Base-by-base conservation (phyloP, 2,329 filamentous ascomycete species). In the Trichocomaceae sp. region DNA sequence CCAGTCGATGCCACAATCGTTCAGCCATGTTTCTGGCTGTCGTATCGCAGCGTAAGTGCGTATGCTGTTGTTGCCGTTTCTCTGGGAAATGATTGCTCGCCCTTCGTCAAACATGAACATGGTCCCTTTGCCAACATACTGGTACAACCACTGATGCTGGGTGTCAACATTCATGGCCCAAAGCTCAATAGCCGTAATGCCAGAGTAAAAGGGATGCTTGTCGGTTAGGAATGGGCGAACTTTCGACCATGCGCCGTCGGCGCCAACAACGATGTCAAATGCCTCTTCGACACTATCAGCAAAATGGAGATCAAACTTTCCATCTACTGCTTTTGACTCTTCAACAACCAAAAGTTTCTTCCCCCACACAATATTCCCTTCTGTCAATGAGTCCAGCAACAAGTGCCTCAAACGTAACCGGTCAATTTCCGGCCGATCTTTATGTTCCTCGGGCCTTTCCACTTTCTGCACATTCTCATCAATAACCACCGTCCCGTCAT, bases 381-480 rank as follows among this genome's bases (percentile, higher is more conserved):
- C 5, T 3, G 62, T 59, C 0, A 67, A 15, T 13, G 59, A 60
- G n/a, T 59, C 26, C 20, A 65, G 49, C 37, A 66, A 55, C 9
- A 66, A 57, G 8, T 61, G 47, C 7, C 60, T 58, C 15, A 67
- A 59, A 13, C 50, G 35, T 29, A 44, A n/a, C 2, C 64, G 60
- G 22, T 64, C 61, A 31, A 66, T 67, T 48, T 67, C 64, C 10
- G 64, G 64, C n/a, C 63, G 56, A n/a, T n/a, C n/a, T n/a, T n/a
- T n/a, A n/a, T n/a, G n/a, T n/a, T n/a, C n/a, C n/a, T n/a, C n/a
- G n/a, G n/a, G n/a, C n/a, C n/a, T n/a, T n/a, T n/a, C n/a, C n/a
- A n/a, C n/a, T n/a, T n/a, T n/a, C n/a, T n/a, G n/a, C n/a, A n/a
- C n/a, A n/a, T n/a, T n/a, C n/a, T n/a, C n/a, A n/a, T n/a, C n/a